phyloP scores from a whole-genome alignment of 2,329 filamentous ascomycete genomes.

The Cytospora piceicola region DNA sequence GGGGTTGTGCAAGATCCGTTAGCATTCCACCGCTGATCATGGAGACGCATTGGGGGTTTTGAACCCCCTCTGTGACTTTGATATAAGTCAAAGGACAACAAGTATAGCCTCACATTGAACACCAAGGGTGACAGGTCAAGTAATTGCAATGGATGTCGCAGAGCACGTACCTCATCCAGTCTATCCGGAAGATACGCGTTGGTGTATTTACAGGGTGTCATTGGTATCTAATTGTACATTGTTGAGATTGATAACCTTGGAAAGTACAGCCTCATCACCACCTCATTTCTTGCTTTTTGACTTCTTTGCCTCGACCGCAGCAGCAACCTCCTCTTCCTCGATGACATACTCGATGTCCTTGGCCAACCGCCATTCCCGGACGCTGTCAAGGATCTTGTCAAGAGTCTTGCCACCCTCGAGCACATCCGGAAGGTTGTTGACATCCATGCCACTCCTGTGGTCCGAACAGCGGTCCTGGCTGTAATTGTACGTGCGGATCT shows the following conservation, averaged over 20 bases:
- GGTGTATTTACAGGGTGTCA: not conserved
- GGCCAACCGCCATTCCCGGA: constrained; percentile 74
- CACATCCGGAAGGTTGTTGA: constrained; percentile 81
- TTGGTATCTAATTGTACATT: constrained; percentile 20
- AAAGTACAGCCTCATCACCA: not conserved
- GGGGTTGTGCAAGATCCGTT: too few relatives aligned
- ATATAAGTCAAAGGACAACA: too few relatives aligned
- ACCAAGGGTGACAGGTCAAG: not conserved
- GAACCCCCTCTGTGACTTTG: too few relatives aligned
- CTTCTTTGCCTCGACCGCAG: constrained; percentile 34
- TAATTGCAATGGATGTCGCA: not conserved
- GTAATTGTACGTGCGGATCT: constrained; percentile 90
- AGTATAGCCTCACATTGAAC: too few relatives aligned
- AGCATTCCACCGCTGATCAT: too few relatives aligned
- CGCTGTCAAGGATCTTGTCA: constrained; percentile 77
- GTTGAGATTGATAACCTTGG: not conserved
- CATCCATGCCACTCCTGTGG: constrained; percentile 78
- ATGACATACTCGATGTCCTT: constrained; percentile 75
- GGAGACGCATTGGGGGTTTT: too few relatives aligned
- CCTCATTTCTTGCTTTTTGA: constrained; percentile 32
- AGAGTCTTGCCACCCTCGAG: constrained; percentile 73
- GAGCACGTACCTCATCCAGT: not conserved
- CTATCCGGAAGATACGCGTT: not conserved
- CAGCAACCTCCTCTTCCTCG: constrained; percentile 60
- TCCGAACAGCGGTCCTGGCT: constrained; percentile 80